Evolutionary conservation across 768 basidiomycete species (phyloP).

Genomic region (Leucosporidium yakuticum): DNA sequence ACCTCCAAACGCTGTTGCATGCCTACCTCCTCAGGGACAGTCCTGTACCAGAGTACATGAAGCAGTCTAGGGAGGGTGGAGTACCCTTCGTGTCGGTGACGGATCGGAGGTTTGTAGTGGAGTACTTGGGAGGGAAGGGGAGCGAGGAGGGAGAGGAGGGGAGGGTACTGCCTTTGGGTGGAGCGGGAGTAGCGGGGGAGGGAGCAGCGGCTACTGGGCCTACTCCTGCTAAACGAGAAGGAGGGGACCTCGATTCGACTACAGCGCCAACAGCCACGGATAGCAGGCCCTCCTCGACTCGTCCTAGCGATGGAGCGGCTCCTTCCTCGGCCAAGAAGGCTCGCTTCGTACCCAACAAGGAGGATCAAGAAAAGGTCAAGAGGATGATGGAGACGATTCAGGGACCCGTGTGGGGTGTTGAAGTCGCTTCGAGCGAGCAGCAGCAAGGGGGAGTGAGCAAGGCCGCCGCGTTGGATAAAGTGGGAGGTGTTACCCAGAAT

Average conservation of each 20-base stretch:
- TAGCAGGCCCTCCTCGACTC: neutral
- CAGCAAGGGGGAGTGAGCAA: conserved; percentile 42
- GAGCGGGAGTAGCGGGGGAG: conserved; percentile 49
- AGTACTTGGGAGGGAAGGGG: conserved; percentile 68
- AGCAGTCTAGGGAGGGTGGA: conserved; percentile 68
- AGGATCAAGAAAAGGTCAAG: conserved; percentile 80
- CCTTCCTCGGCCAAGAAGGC: conserved; percentile 58
- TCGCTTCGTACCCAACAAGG: conserved; percentile 67
- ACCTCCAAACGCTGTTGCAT: conserved; percentile 75
- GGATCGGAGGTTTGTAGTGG: conserved; percentile 76
- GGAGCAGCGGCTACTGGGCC: too few species aligned
- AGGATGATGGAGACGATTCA: conserved; percentile 55
- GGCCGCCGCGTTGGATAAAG: neutral
- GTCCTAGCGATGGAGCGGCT: conserved; percentile 21
- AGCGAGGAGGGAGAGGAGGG: conserved; percentile 52
- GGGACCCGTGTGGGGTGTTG: conserved; percentile 45
- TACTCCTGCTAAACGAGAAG: neutral
- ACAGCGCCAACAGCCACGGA: neutral
- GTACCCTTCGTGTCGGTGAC: conserved; percentile 75
- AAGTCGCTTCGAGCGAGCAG: conserved; percentile 57
- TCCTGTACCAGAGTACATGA: conserved; percentile 79
- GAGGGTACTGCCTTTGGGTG: neutral
- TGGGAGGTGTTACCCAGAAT: conserved; percentile 42
- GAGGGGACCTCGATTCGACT: neutral
- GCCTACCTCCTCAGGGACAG: conserved; percentile 72